Percentiles rank a stretch among this genome's conserved stretches.
Conservation (phyloP, 179 eudicot genomes). For the Drosera spatulata region DNA sequence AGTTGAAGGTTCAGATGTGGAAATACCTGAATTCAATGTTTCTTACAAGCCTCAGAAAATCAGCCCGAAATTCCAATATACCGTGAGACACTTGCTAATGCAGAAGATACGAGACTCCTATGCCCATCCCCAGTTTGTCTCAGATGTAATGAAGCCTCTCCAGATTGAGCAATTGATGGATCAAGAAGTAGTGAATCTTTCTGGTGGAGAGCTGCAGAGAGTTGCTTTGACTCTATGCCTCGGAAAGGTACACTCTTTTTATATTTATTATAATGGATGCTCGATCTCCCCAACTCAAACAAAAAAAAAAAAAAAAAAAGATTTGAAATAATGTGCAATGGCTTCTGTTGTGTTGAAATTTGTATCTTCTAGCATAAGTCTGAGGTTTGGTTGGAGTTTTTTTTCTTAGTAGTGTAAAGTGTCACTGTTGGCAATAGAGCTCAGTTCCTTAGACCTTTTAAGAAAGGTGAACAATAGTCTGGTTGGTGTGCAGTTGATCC, state of each 20-base stretch:
- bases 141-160: constrained; percentile 98
- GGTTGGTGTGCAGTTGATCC: no score
- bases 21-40: constrained; percentile 81
- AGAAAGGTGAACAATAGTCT: no score
- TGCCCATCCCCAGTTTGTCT: constrained; percentile 79
- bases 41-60: constrained; percentile 98
- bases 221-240: constrained; percentile 84
- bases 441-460: no score
- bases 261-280: no score
- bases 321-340: not conserved
- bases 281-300: no score
- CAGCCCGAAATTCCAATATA: constrained; percentile 64
- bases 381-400: no score
- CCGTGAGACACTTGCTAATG: constrained; percentile 68
- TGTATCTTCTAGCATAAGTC: no score
- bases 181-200: constrained; percentile 85
- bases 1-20: constrained; percentile 67
- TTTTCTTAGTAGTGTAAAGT: no score
- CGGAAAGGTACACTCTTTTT: constrained; percentile 55
- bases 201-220: constrained; percentile 95
- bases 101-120: constrained; percentile 81
- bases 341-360: not conserved
- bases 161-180: constrained; percentile 91
- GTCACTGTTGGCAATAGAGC: no score
- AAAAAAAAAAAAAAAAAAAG: not conserved